Base-by-base conservation (phyloP, 23 red algal genomes). In the Agarophyton chilense region DNA sequence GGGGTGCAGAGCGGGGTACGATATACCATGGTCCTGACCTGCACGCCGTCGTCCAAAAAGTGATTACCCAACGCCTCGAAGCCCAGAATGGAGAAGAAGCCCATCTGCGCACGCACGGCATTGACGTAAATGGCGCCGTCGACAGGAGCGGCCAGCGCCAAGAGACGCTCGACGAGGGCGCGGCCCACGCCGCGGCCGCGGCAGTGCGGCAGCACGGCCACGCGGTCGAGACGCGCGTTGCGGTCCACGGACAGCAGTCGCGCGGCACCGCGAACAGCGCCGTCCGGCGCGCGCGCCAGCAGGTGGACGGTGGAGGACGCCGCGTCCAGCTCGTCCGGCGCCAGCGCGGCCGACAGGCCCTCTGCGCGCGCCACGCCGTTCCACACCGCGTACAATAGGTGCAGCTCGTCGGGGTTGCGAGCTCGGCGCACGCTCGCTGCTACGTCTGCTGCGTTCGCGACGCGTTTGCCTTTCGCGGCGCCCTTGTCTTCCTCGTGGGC, bases 51-150 rank as follows among this genome's bases (percentile, higher is more conserved):
- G 52, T 79, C 53, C 31, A 81, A 17, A 43, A 56, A 54, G 24
- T 84, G 66, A 36, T 72, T 83, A 1, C 90, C 90, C 8, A 77
- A 60, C 50, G 70, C 61, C 33, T 90, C 84, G 45, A 95, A 95
- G 39, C 94, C 94, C 24, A 95, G 56, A 35, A 95, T 90, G 26
- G 94, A 95, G 31, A 87, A 95, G 64, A 95, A 95, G 21, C 94
- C 94, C 86, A 90, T 83, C 51, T 95, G 78, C 7, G 32, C 78
- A 4, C 42, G 4, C 4, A 65, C 83, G 19, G 68, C 82, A 64
- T 78, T 46, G 2, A 95, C 86, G 22, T 58, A 95, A 25, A 95
- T 81, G 19, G 94, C 94, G 7, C 94, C 94, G 4, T 73, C 45
- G 0, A 70, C 72, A 2, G 76, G 47, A 7, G 61, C 44, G 14